Base-by-base conservation (phyloP, 148 eudicot species). In the Rhododendron molle region DNA sequence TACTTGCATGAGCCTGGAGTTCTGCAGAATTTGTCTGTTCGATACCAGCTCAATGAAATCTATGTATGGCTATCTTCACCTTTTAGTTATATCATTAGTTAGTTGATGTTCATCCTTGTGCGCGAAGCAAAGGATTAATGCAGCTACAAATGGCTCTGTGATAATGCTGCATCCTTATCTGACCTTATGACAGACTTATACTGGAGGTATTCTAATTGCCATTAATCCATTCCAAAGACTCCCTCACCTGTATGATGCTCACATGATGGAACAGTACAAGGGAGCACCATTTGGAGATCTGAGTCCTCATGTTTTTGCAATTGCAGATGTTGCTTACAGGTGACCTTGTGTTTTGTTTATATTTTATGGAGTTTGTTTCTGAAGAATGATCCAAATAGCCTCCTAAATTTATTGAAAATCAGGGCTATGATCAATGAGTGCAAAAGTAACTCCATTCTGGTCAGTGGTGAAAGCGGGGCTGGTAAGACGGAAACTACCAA, bases 381-480 rank as follows among this genome's bases (percentile, higher is more conserved):
- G 65, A 72, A 54, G 54, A 26, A 65, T 44, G 49, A 21, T 46
- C 34, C 77, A 84, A 28, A 52, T 85, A 58, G 76, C 38, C 36
- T 71, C 52, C 80, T 88, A 67, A 84, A 36, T 44, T 83, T 83
- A 43, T 76, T 83, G 74, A 81, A 71, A 73, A 81, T 71, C 88
- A 96, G 98, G 96, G 95, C 92, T 80, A 96, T 96, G 98, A 85
- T 92, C 46, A 93, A 92, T 86, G 98, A 96, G 82, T 93, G 93
- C 15, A 94, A 91, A 90, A 94, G 97, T 88, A 95, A 95, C 88
- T 89, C 98, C 60, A 95, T 95, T 72, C 87, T 95, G 78, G 98
- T 95, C 43, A 95, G 98, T 87, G 98, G 98, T 73, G 98, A 95
- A 91, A 95, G 98, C 86, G 98, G 98, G 54, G 97, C 98, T 18